Evolutionary conservation across 352 stramenopile genomes (phyloP).

Genomic region (Phytophthora citrophthora): DNA sequence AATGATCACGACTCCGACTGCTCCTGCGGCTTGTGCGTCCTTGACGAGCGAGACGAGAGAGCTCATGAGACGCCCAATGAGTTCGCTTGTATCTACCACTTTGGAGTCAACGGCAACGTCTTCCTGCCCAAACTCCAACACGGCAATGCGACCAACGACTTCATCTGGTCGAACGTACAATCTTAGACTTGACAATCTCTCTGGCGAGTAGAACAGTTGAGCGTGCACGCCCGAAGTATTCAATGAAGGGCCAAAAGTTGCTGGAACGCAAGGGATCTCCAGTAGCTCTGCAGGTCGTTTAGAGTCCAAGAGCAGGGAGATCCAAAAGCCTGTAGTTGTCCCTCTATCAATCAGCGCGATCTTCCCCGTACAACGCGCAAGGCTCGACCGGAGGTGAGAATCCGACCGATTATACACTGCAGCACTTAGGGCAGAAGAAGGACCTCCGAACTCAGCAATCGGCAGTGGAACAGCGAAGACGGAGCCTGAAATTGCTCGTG

Average conservation of each 20-base stretch:
- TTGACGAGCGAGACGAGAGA: slow-evolving; percentile 77
- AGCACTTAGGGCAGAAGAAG: slow-evolving; percentile 35
- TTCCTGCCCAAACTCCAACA: slow-evolving; percentile 71
- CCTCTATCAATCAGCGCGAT: slow-evolving; percentile 66
- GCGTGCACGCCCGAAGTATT: slow-evolving; percentile 40
- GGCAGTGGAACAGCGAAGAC: slow-evolving; percentile 30
- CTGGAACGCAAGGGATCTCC: slow-evolving; percentile 66
- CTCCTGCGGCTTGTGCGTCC: slow-evolving; percentile 67
- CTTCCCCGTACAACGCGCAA: slow-evolving; percentile 50
- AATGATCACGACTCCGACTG: slow-evolving; percentile 59
- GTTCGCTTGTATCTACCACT: slow-evolving; percentile 59
- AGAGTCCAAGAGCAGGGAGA: slow-evolving; percentile 44
- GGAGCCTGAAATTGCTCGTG: slow-evolving; percentile 44
- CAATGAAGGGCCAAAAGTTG: slow-evolving; percentile 56
- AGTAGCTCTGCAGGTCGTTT: slow-evolving; percentile 36
- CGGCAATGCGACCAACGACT: slow-evolving; percentile 65
- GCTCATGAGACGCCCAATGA: slow-evolving; percentile 70
- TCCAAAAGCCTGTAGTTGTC: slow-evolving; percentile 60
- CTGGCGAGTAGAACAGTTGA: slow-evolving; percentile 68
- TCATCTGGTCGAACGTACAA: slow-evolving; percentile 77
- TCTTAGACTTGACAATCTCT: slow-evolving; percentile 63
- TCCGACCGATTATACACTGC: slow-evolving; percentile 57
- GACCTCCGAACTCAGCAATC: slow-evolving; percentile 11
- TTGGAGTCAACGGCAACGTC: slow-evolving; percentile 62
- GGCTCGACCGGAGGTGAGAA: slow-evolving; percentile 48